Percentiles rank a stretch among this genome's conserved stretches.
phyloP scores from a whole-genome alignment of 805 yeast genomes.

The Saccharomycopsis olivae region DNA sequence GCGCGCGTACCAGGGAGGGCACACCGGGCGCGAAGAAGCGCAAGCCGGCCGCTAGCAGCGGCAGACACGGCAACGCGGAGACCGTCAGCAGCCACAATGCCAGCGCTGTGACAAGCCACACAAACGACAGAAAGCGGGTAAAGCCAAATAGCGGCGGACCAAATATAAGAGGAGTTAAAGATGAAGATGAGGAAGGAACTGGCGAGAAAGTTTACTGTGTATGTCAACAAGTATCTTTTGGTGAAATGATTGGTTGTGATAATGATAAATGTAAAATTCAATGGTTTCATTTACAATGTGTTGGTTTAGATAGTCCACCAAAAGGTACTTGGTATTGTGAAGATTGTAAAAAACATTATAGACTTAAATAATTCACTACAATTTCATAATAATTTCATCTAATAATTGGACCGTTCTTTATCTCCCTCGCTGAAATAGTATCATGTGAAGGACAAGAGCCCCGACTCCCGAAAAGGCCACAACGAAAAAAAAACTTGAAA shows the following conservation, averaged over 20 bases:
- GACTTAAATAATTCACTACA: neutral
- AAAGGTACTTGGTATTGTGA: slow-evolving; percentile 94
- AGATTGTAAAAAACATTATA: slow-evolving; percentile 56
- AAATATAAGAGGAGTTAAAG: neutral
- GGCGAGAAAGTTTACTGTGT: slow-evolving; percentile 41
- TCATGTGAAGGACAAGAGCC: no score
- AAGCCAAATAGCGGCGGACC: neutral
- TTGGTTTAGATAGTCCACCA: slow-evolving; percentile 80
- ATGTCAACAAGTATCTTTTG: slow-evolving; percentile 93
- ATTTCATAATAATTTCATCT: neutral
- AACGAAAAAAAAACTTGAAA: no score
- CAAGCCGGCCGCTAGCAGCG: no score
- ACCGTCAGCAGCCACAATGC: neutral
- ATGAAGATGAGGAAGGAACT: slow-evolving; percentile 13
- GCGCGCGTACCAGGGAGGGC: neutral
- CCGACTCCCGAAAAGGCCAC: no score
- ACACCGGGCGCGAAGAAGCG: no score
- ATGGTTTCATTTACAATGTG: slow-evolving; percentile 74
- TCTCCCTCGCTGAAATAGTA: no score
- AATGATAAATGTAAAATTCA: slow-evolving; percentile 60
- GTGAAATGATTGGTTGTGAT: slow-evolving; percentile 99
- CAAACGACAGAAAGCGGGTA: neutral
- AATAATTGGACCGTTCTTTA: no score
- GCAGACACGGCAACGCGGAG: neutral
- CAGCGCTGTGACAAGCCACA: neutral